These are phyloP conservation scores for Thermothelomyces thermophilus DNA, from an alignment of 2,329 filamentous ascomycete species.

Conservation along the genomic window DNA sequence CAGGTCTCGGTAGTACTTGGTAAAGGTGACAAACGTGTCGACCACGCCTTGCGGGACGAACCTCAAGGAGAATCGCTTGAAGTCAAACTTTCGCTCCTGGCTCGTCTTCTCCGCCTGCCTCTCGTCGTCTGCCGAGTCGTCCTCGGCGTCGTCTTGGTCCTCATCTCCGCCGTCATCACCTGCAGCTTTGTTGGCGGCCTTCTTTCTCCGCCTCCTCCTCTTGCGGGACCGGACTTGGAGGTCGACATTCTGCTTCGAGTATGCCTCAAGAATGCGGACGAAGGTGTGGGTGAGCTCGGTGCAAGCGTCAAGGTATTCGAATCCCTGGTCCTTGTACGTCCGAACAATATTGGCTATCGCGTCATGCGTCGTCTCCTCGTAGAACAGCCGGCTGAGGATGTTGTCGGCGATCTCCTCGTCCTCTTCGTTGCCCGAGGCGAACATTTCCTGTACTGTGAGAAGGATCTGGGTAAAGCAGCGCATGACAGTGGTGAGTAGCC, in stretches of 20 bases:
- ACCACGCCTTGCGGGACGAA: slow-evolving; percentile 82
- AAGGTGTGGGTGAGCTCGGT: slow-evolving; percentile 92
- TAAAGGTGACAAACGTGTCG: slow-evolving; percentile 79
- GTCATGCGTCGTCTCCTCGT: slow-evolving; percentile 92
- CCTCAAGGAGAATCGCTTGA: slow-evolving; percentile 70
- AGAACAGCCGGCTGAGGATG: slow-evolving; percentile 94
- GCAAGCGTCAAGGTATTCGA: slow-evolving; percentile 85
- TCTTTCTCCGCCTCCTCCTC: slow-evolving; percentile 66
- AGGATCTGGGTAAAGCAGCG: slow-evolving; percentile 92
- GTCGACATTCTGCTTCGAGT: slow-evolving; percentile 90
- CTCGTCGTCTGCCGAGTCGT: slow-evolving; percentile 66
- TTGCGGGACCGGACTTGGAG: slow-evolving; percentile 84
- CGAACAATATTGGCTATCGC: slow-evolving; percentile 71
- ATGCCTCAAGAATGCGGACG: slow-evolving; percentile 81
- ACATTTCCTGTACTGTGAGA: slow-evolving; percentile 88
- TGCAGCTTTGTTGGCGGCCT: slow-evolving; percentile 45
- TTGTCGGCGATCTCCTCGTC: slow-evolving; percentile 98
- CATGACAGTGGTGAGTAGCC: slow-evolving; percentile 79
- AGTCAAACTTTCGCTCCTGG: slow-evolving; percentile 90
- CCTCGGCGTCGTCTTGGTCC: slow-evolving; percentile 52
- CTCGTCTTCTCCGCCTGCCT: slow-evolving; percentile 62
- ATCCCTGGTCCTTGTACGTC: slow-evolving; percentile 88
- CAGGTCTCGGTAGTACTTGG: slow-evolving; percentile 74
- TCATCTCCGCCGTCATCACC: slow-evolving; percentile 36
- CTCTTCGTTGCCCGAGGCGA: slow-evolving; percentile 75